Evolutionary conservation across 352 stramenopile species (phyloP).

Genomic region (Labyrinthula sp.): DNA sequence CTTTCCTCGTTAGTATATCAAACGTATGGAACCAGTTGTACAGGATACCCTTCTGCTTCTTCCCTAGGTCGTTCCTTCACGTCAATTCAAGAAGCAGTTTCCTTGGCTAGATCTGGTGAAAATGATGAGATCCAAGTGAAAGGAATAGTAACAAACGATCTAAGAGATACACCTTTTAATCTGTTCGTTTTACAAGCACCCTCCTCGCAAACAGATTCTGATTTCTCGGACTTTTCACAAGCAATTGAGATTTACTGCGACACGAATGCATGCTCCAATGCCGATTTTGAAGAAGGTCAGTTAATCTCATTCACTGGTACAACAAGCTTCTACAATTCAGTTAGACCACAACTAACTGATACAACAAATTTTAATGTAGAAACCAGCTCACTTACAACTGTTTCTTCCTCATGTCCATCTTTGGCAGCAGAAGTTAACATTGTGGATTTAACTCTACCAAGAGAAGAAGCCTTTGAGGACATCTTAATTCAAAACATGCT

Average conservation of each 20-base stretch:
- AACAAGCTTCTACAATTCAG: slow-evolving; percentile 7
- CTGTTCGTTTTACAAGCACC: slow-evolving; percentile 13
- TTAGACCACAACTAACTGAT: background rate
- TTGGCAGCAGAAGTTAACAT: slow-evolving; percentile 20
- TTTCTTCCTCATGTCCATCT: background rate
- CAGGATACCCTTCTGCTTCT: too few species aligned
- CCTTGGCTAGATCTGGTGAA: too few species aligned
- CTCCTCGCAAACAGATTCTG: background rate
- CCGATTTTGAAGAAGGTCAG: slow-evolving; percentile 9
- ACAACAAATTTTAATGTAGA: slow-evolving; percentile 2
- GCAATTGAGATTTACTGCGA: slow-evolving; percentile 26
- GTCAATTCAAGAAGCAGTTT: too few species aligned
- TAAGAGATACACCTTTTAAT: background rate
- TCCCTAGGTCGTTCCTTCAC: too few species aligned
- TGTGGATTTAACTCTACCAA: slow-evolving; percentile 6
- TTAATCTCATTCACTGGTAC: background rate
- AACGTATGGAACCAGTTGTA: too few species aligned
- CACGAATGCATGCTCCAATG: background rate
- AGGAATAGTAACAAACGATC: slow-evolving; percentile 13
- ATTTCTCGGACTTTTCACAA: too few species aligned
- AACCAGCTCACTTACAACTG: background rate
- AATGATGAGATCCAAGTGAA: too few species aligned
- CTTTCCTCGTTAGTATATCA: too few species aligned
- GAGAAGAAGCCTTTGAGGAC: slow-evolving; percentile 2
- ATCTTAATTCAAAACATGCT: slow-evolving; percentile 19